Conservation (phyloP, 2,329 filamentous ascomycete species). For the Arthrobotrys iridis region DNA sequence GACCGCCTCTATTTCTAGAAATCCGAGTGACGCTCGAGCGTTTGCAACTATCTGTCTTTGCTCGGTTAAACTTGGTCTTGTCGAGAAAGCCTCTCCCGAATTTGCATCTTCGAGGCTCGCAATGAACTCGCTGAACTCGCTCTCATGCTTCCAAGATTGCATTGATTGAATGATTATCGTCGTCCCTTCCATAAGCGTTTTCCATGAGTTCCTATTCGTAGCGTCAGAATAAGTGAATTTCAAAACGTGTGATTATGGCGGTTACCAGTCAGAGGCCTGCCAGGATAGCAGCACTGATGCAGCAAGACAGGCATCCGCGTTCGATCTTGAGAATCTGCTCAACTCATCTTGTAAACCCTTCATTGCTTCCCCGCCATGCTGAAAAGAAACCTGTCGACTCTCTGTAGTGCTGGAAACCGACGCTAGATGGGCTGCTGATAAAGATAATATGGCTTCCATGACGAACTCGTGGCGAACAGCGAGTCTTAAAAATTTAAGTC, state of each 20-base stretch:
- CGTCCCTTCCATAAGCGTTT: slow-evolving; percentile 88
- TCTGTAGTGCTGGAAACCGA: slow-evolving; percentile 87
- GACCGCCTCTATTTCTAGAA: slow-evolving; percentile 75
- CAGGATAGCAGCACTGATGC: slow-evolving; percentile 92
- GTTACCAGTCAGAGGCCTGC: slow-evolving; percentile 96
- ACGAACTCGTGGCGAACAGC: slow-evolving; percentile 85
- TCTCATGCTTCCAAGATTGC: slow-evolving; percentile 90
- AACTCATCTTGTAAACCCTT: slow-evolving; percentile 90
- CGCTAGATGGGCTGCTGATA: slow-evolving; percentile 93
- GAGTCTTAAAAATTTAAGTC: slow-evolving; percentile 70
- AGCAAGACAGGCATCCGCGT: slow-evolving; percentile 89
- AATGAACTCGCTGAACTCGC: slow-evolving; percentile 83
- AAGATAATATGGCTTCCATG: slow-evolving; percentile 90
- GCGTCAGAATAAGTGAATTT: slow-evolving; percentile 59
- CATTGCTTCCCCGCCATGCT: slow-evolving; percentile 85
- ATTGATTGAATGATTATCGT: slow-evolving; percentile 90
- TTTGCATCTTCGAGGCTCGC: slow-evolving; percentile 68
- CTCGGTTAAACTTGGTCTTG: slow-evolving; percentile 71
- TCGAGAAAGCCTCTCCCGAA: slow-evolving; percentile 75
- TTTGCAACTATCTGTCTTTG: slow-evolving; percentile 76
- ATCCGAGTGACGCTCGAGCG: slow-evolving; percentile 73
- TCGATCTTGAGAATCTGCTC: slow-evolving; percentile 81
- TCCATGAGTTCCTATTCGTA: slow-evolving; percentile 82
- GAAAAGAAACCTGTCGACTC: slow-evolving; percentile 86
- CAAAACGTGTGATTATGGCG: slow-evolving; percentile 60